Percentiles rank a stretch among this genome's conserved stretches.
Conservation (phyloP, 441 rosid genomes). For the Manihot esculenta region DNA sequence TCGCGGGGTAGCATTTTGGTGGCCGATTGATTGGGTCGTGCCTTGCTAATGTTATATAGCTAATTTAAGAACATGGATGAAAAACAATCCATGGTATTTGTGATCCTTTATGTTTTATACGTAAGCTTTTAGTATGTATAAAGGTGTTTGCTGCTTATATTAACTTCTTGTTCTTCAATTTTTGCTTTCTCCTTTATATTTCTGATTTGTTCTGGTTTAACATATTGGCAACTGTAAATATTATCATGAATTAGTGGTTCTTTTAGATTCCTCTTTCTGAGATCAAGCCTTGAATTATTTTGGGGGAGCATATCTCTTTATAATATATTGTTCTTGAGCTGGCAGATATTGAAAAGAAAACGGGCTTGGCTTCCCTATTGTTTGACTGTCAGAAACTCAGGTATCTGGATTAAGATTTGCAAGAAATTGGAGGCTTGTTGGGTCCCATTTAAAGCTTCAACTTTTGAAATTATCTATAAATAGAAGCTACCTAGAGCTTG, state of each 20-base stretch:
- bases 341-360: background rate
- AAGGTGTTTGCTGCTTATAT: constrained; percentile 34
- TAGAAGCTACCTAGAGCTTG: background rate
- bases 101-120: constrained; percentile 31
- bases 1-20: constrained; percentile 30
- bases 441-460: background rate
- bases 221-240: constrained; percentile 37
- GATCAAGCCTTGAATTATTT: background rate
- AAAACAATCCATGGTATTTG: constrained; percentile 31
- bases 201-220: constrained; percentile 10
- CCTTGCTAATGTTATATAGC: constrained; percentile 38
- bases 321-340: background rate
- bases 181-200: background rate
- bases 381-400: background rate
- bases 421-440: background rate
- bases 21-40: constrained; percentile 27
- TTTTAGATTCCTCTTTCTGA: background rate
- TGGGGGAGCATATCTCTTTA: background rate
- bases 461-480: background rate
- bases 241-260: background rate
- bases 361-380: background rate
- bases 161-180: constrained; percentile 1
- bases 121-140: constrained; percentile 31
- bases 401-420: background rate
- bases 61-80: constrained; percentile 45